Percentiles rank a stretch among this genome's conserved stretches.
Evolutionary conservation across 192 early-diverging fungal genomes (phyloP).

Genomic region (Umbelopsis ramanniana): DNA sequence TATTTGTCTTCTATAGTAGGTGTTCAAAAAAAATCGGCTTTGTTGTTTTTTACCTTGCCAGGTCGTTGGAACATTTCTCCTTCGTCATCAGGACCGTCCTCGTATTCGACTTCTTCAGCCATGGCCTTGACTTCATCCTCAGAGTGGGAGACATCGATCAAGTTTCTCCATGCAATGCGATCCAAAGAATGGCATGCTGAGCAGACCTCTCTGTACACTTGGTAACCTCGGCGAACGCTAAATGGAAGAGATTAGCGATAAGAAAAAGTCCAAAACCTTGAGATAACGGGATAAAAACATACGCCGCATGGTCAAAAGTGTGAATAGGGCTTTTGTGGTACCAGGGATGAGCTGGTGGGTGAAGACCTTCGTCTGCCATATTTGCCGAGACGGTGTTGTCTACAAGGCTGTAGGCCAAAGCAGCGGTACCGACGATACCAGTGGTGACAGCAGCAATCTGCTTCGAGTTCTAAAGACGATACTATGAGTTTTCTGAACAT

Average conservation of each 20-base stretch:
- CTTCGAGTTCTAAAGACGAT: slow-evolving; percentile 32
- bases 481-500: not conserved
- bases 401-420: slow-evolving; percentile 51
- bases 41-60: slow-evolving; percentile 65
- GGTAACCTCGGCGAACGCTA: slow-evolving; percentile 97
- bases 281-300: slow-evolving; percentile 21
- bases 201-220: slow-evolving; percentile 99
- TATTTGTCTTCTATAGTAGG: not conserved
- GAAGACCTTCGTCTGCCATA: slow-evolving; percentile 91
- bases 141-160: slow-evolving; percentile 91
- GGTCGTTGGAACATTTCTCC: slow-evolving; percentile 94
- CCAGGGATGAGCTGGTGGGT: slow-evolving; percentile 89
- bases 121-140: slow-evolving; percentile 90
- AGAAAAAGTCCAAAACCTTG: not conserved
- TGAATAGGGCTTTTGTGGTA: slow-evolving; percentile 79
- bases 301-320: slow-evolving; percentile 94
- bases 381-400: slow-evolving; percentile 70
- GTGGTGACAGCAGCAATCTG: slow-evolving; percentile 49
- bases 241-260: not conserved
- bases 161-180: slow-evolving; percentile 91
- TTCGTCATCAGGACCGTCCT: slow-evolving; percentile 89
- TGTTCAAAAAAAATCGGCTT: not conserved
- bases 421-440: slow-evolving; percentile 63
- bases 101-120: slow-evolving; percentile 91
- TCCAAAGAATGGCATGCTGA: slow-evolving; percentile 97